phyloP scores from a whole-genome alignment of 768 basidiomycete species.

The Pseudohyphozyma bogoriensis region DNA sequence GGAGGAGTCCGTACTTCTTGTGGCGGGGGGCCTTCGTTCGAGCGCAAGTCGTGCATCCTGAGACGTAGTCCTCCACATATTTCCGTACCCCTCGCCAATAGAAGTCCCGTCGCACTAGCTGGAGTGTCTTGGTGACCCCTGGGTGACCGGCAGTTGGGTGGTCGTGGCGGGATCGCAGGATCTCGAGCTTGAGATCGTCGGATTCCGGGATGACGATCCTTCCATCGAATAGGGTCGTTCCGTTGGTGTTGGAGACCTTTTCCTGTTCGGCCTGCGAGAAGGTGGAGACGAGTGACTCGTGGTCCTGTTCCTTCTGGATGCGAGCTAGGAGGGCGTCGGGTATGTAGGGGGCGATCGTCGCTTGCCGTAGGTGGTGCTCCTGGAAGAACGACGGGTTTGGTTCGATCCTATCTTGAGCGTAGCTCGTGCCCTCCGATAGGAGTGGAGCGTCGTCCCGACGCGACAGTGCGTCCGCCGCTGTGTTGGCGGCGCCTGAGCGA shows the following conservation, averaged over 20 bases:
- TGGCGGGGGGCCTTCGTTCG: constrained; percentile 38
- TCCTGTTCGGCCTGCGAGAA: no score
- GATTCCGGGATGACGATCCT: constrained; percentile 38
- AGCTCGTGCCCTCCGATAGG: constrained; percentile 2
- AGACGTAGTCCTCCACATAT: constrained; percentile 37
- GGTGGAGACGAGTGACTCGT: no score
- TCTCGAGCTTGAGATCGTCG: constrained; percentile 18
- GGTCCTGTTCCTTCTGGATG: no score
- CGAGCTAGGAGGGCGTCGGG: no score
- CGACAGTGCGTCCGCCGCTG: constrained; percentile 9
- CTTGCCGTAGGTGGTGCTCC: neutral
- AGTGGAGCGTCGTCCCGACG: constrained; percentile 15
- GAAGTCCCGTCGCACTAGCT: constrained; percentile 39
- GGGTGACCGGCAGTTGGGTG: constrained; percentile 41
- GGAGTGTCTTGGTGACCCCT: constrained; percentile 38
- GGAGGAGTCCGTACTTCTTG: constrained; percentile 39
- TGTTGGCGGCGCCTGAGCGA: constrained; percentile 25
- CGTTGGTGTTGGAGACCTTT: no score
- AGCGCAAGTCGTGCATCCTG: constrained; percentile 40
- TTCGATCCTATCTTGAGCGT: neutral
- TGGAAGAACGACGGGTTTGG: neutral
- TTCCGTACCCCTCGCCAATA: constrained; percentile 40
- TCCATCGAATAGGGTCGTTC: constrained; percentile 32
- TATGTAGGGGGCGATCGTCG: no score
- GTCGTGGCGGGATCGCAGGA: constrained; percentile 40